Base-by-base conservation (phyloP, 345 rosid genomes). In the Gossypium turneri region DNA sequence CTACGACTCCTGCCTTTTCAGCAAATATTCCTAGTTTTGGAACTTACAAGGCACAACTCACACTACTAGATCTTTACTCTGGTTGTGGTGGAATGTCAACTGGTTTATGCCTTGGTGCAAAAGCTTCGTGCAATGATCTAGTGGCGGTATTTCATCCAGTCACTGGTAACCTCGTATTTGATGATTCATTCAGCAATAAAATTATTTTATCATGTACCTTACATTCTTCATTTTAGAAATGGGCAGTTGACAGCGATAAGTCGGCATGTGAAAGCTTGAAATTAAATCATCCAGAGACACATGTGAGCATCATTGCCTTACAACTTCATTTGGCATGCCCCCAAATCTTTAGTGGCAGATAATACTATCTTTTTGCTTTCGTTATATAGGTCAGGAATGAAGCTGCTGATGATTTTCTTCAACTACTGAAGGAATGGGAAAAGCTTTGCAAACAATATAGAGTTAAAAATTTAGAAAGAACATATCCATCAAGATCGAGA, bases 51-150 rank as follows among this genome's bases (percentile, higher is more conserved):
- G 73, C 75, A 61, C 85, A 86, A 72, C 80, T 94, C 60, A 61
- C 70, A 8, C 82, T 90, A 27, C 87, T 92, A 78, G 97, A 94
- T 88, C 88, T 92, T 67, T 94, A 87, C 84, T 85, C 92, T 79
- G 98, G 98, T 47, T 92, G 98, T 84, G 97, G 97, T 81, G 98
- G 98, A 85, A 92, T 94, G 98, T 92, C 98, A 48, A 92, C 92
- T 65, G 97, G 98, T 72, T 81, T 94, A 73, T 81, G 87, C 82
- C 92, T 94, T n/a, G 97, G 98, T 69, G 90, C 94, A 83, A 90
- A 86, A 85, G 79, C 85, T 73, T 87, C 89, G 72, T 74, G 84
- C 77, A 70, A 84, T 83, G 78, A 86, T 87, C 87, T 94, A 73
- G 86, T 90, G 75, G 87, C 89, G 92, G 97, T 94, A 94, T 76